phyloP scores from a whole-genome alignment of 768 basidiomycete species.

The Cyathus striatus region DNA sequence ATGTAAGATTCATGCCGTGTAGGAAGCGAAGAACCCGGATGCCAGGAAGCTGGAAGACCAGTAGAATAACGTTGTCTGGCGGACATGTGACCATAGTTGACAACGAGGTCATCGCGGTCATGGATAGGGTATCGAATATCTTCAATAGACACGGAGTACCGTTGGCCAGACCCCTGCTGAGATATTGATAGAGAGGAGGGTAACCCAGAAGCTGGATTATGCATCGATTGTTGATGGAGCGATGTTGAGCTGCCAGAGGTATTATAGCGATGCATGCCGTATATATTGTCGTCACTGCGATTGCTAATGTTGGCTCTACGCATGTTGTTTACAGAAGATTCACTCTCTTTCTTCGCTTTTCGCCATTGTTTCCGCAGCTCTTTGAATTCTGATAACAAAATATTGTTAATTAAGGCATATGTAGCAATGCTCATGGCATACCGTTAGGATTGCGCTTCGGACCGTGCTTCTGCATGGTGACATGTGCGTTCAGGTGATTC shows the following conservation, averaged over 20 bases:
- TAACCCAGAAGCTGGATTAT: constrained; percentile 18
- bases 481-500: constrained; percentile 97
- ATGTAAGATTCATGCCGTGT: constrained; percentile 18
- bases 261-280: constrained; percentile 21
- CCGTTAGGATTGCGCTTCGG: constrained; percentile 84
- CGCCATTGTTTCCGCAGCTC: constrained; percentile 97
- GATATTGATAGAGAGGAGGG: constrained; percentile 21
- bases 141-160: constrained; percentile 23
- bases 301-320: constrained; percentile 26
- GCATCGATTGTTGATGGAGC: constrained; percentile 20
- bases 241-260: constrained; percentile 16
- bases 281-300: constrained; percentile 25
- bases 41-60: constrained; percentile 29
- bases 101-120: constrained; percentile 23
- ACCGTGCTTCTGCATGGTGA: constrained; percentile 98
- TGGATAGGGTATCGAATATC: constrained; percentile 25
- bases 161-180: constrained; percentile 18
- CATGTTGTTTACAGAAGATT: constrained; percentile 19
- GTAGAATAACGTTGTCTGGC: constrained; percentile 23
- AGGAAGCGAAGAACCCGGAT: constrained; percentile 17
- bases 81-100: constrained; percentile 14
- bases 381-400: constrained; percentile 77
- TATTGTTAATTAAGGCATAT: constrained; percentile 7
- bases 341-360: constrained; percentile 81
- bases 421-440: constrained; percentile 41